Conservation (phyloP, 805 yeast species). For the Spathaspora hagerdaliae region DNA sequence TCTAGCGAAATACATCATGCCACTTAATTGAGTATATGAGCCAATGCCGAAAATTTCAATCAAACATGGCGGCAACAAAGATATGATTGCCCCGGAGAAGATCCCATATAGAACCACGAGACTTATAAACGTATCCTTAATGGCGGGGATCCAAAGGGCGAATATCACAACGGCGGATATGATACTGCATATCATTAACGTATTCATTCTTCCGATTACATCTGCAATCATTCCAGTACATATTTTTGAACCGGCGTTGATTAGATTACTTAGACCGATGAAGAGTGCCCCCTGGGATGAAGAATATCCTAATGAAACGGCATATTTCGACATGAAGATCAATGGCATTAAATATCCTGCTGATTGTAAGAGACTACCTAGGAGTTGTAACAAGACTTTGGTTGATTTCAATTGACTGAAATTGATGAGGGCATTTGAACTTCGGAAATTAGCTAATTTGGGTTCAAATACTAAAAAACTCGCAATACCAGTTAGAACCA, state of each 20-base stretch:
- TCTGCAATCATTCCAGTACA: slow-evolving; percentile 16
- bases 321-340: slow-evolving; percentile 31
- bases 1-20: slow-evolving; percentile 29
- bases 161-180: slow-evolving; percentile 13
- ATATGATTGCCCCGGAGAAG: slow-evolving; percentile 30
- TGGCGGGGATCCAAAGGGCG: slow-evolving; percentile 16
- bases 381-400: slow-evolving; percentile 13
- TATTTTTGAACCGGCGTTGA: slow-evolving; percentile 22
- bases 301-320: slow-evolving; percentile 24
- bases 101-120: slow-evolving; percentile 32
- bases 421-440: slow-evolving; percentile 8
- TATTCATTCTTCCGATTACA: slow-evolving; percentile 15
- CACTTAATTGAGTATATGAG: slow-evolving; percentile 28
- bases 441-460: slow-evolving; percentile 2
- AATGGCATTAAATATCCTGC: slow-evolving; percentile 32
- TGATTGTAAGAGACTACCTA: slow-evolving; percentile 25
- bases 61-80: slow-evolving; percentile 28
- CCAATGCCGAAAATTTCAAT: slow-evolving; percentile 28
- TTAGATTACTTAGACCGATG: slow-evolving; percentile 30
- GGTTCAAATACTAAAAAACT: slow-evolving; percentile 13
- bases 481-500: slow-evolving; percentile 12
- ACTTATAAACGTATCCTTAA: slow-evolving; percentile 20
- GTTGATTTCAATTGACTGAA: slow-evolving; percentile 14
- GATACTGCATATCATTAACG: slow-evolving; percentile 14
- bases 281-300: slow-evolving; percentile 27